Conservation (phyloP, 805 yeast species). For the Nakazawaea holstii region DNA sequence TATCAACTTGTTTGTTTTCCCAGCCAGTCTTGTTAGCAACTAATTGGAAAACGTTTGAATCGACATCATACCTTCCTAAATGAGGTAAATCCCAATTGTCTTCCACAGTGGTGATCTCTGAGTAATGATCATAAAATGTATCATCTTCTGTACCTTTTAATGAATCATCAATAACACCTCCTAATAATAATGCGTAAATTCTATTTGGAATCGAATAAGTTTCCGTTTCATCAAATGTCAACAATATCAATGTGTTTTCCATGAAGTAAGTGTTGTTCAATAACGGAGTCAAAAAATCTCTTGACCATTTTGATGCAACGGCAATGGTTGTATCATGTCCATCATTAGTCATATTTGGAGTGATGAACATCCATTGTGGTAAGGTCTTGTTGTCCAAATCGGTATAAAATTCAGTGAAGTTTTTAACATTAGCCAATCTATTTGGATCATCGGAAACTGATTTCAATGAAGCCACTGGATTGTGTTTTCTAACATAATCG, state of each 20-base stretch:
- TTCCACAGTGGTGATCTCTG: conserved; percentile 42
- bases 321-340: conserved; percentile 45
- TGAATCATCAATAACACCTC: conserved; percentile 38
- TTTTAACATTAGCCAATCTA: conserved; percentile 40
- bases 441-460: conserved; percentile 28
- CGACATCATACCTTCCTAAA: conserved; percentile 46
- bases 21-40: conserved; percentile 32
- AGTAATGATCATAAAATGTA: conserved; percentile 49
- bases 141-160: conserved; percentile 37
- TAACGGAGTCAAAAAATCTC: conserved; percentile 37
- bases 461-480: conserved; percentile 40
- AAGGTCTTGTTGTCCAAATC: conserved; percentile 34
- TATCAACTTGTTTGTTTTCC: conserved; percentile 26
- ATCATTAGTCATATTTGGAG: conserved; percentile 50
- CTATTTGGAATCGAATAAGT: conserved; percentile 37
- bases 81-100: conserved; percentile 46
- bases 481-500: conserved; percentile 48
- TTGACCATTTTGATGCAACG: conserved; percentile 41
- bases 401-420: conserved; percentile 36
- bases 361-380: conserved; percentile 49
- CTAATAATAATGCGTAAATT: conserved; percentile 40
- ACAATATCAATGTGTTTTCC: conserved; percentile 35
- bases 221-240: conserved; percentile 48
- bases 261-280: conserved; percentile 41
- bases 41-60: conserved; percentile 40